Evolutionary conservation across 768 basidiomycete genomes (phyloP).

Genomic region (Botryobasidium botryosum): DNA sequence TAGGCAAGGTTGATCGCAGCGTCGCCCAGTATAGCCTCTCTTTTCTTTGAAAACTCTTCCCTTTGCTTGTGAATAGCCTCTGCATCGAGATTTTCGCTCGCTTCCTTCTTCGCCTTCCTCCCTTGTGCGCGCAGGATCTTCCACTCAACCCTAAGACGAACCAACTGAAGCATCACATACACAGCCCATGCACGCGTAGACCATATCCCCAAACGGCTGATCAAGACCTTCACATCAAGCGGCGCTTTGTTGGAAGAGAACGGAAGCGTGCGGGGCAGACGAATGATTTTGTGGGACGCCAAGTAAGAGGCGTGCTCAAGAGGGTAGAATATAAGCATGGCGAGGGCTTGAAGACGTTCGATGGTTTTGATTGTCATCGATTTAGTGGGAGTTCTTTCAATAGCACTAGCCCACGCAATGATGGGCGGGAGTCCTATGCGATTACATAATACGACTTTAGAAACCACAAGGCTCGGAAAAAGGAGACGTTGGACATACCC

Average conservation of each 20-base stretch:
- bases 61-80: background rate
- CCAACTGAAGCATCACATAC: constrained; percentile 62
- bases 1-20: constrained; percentile 55
- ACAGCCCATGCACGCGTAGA: constrained; percentile 69
- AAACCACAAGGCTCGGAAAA: background rate
- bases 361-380: constrained; percentile 9
- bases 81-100: background rate
- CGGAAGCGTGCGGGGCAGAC: background rate
- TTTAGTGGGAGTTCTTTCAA: constrained; percentile 2
- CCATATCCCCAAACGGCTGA: constrained; percentile 51
- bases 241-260: background rate
- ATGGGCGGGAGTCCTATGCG: constrained; percentile 8
- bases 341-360: constrained; percentile 16
- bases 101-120: background rate
- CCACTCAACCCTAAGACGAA: constrained; percentile 51
- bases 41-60: constrained; percentile 30
- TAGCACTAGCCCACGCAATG: constrained; percentile 6
- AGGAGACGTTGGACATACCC: constrained; percentile 31
- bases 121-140: constrained; percentile 27
- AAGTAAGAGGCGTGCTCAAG: constrained; percentile 18
- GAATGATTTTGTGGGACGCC: background rate
- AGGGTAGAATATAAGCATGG: constrained; percentile 20
- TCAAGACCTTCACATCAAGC: too few species aligned
- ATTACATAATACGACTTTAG: background rate
- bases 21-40: constrained; percentile 57